Conservation (phyloP, 495 filamentous ascomycete genomes). For the Oleoguttula mirabilis region DNA sequence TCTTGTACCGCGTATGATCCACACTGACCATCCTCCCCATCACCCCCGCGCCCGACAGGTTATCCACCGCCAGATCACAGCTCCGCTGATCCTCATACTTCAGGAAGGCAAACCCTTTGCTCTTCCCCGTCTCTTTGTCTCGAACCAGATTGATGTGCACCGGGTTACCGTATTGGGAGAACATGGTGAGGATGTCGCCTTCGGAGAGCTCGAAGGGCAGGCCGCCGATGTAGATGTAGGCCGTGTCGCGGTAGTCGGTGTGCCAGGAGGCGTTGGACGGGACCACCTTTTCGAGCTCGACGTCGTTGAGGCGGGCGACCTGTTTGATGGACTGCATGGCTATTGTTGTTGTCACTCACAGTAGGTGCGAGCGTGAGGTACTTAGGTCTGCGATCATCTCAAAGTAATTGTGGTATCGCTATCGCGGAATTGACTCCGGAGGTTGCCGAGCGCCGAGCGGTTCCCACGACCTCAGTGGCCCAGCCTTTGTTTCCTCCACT, state of each 20-base stretch:
- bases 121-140: slow-evolving; percentile 93
- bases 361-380: too few species aligned
- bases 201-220: slow-evolving; percentile 89
- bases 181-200: slow-evolving; percentile 91
- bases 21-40: slow-evolving; percentile 72
- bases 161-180: slow-evolving; percentile 93
- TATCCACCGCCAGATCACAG: slow-evolving; percentile 90
- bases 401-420: too few species aligned
- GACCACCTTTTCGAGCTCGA: slow-evolving; percentile 78
- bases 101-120: slow-evolving; percentile 82
- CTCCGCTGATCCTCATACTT: slow-evolving; percentile 98
- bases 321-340: slow-evolving; percentile 95
- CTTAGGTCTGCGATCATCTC: too few species aligned
- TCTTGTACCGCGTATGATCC: slow-evolving; percentile 85
- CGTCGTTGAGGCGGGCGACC: slow-evolving; percentile 86
- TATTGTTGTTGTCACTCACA: too few species aligned
- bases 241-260: slow-evolving; percentile 91
- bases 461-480: too few species aligned
- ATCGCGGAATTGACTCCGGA: too few species aligned
- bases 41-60: slow-evolving; percentile 75
- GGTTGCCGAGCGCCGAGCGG: too few species aligned
- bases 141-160: slow-evolving; percentile 79
- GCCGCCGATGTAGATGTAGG: slow-evolving; percentile 91
- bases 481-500: too few species aligned
- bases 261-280: slow-evolving; percentile 89